Base-by-base conservation (phyloP, 352 stramenopile species). In the Pythium angustatum region DNA sequence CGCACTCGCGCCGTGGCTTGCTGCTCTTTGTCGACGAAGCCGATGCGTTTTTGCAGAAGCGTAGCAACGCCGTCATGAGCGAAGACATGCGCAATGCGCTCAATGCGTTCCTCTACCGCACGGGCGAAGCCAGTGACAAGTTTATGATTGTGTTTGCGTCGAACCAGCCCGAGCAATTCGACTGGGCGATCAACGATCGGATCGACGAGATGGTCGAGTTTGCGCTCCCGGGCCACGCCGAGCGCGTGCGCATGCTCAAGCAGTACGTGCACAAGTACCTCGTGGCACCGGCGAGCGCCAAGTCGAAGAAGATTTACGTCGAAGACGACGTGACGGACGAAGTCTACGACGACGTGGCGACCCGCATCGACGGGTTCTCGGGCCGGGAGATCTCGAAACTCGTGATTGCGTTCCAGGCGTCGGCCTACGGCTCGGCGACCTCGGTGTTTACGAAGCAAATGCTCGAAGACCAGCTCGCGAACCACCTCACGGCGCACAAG, bases 91-190 rank as follows among this genome's bases (percentile, higher is more conserved):
- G 97, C 33, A 99, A 99, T 77, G 97, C 98, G 34, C 85, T 99
- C 26, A 99, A 99, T 73, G 98, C 98, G 47, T 99, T 99, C 77
- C 81, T 99, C 57, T 99, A 99, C 83, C 94, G 96, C 65, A 99
- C 97, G 26, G 97, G 96, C 34, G 92, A 96, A 47, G 94, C 97
- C 53, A 99, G 93, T 68, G 93, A 99, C 77, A 97, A 99, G 74
- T 99, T 99, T 75, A 99, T 99, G 97, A 98, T 99, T 69, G 97
- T 99, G 49, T 99, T 99, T 71, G 98, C 98, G 12, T 98, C 93
- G 73, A 99, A 99, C 83, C 94, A 99, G 79, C 97, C 98, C 30
- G 91, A 98, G 68, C 94, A 99, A 76, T 99, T 99, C 68, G 98
- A 99, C 73, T 97, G 90, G 81, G 98, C 98, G 45, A 97, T 99